Base-by-base conservation (phyloP, 2,329 filamentous ascomycete genomes). In the Penicillium sp. region DNA sequence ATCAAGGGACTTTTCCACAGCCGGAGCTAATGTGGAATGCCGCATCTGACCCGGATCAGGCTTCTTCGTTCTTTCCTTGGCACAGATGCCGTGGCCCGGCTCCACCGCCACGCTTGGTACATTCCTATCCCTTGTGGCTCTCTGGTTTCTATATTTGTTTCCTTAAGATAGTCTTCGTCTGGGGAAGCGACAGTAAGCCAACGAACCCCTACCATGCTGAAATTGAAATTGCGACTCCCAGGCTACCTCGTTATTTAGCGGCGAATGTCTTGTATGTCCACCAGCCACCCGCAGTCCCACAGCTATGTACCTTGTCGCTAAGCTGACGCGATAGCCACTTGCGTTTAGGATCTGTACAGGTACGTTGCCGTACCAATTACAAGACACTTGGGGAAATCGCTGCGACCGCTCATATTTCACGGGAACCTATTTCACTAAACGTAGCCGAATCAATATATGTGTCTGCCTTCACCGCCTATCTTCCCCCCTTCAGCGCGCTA, bases 61-160 rank as follows among this genome's bases (percentile, higher is more conserved):
- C 56, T 58, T 52, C 56, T 49, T 38, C 48, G 39, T 56, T 58
- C 52, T 21, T 2, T 33, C 6, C 56, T 58, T 58, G 53, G 56
- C 56, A 43, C n/a, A 45, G 31, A 41, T 34, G 39, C 42, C n/a
- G 18, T 21, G 31, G 33, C 18, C 38, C 51, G 31, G 42, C 12
- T 29, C n/a, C 42, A 44, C 42, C 12, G 21, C 9, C 7, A 24
- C 21, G 29, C 26, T 16, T 33, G 42, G 4, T 13, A 42, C 9
- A n/a, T 15, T 8, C 23, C 26, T 6, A 16, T 38, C 16, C 16
- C 31, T 15, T n/a, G 23, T 21, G 28, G 28, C 28, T 29, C 28
- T 29, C 38, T 49, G 9, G 39, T 46, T 53, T 51, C 48, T 54
- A 54, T 45, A 54, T 38, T 51, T 54, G 45, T 29, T 4, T 31